These are phyloP conservation scores for Lathyrus aphaca DNA, from an alignment of 306 rosid species.

Conservation along the genomic window DNA sequence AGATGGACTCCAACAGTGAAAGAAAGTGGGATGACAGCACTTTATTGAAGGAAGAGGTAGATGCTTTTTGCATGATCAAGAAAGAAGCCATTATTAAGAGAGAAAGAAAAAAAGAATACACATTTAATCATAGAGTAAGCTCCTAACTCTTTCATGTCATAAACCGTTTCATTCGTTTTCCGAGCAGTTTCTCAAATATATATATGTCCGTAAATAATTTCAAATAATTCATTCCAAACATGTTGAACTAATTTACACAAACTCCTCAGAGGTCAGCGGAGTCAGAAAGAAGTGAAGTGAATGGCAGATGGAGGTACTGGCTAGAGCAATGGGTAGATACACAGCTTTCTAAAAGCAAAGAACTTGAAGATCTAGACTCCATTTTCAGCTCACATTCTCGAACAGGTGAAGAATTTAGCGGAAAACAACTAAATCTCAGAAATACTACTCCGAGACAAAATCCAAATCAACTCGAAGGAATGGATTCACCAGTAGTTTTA, in stretches of 20 bases:
- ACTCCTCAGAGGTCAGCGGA: constrained; percentile 79
- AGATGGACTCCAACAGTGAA: constrained; percentile 73
- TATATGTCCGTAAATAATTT: not conserved
- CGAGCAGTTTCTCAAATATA: not conserved
- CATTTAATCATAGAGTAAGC: constrained; percentile 71
- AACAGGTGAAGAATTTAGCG: constrained; percentile 46
- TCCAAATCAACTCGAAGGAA: constrained; percentile 45
- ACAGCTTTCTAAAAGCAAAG: constrained; percentile 85
- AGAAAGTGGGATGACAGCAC: constrained; percentile 80
- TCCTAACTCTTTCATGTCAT: not conserved
- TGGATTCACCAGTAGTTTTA: constrained; percentile 52
- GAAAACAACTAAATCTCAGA: constrained; percentile 51
- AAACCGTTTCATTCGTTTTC: not conserved
- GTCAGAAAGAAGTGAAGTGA: constrained; percentile 68
- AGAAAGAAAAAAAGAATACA: constrained; percentile 72
- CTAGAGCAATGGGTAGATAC: constrained; percentile 97
- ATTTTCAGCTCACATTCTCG: constrained; percentile 52
- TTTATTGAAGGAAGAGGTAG: constrained; percentile 67
- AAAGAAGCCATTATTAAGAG: constrained; percentile 69
- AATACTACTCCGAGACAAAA: constrained; percentile 29
- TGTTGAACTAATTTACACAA: constrained; percentile 23
- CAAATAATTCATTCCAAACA: not conserved
- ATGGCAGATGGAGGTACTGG: constrained; percentile 97
- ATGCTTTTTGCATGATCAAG: constrained; percentile 58
- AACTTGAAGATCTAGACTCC: constrained; percentile 84